A percentile compares a stretch with the other conserved stretches of the same genome.
Evolutionary conservation across 2,329 filamentous ascomycete species (phyloP).

Genomic region (Cladophialophora chaetospira): DNA sequence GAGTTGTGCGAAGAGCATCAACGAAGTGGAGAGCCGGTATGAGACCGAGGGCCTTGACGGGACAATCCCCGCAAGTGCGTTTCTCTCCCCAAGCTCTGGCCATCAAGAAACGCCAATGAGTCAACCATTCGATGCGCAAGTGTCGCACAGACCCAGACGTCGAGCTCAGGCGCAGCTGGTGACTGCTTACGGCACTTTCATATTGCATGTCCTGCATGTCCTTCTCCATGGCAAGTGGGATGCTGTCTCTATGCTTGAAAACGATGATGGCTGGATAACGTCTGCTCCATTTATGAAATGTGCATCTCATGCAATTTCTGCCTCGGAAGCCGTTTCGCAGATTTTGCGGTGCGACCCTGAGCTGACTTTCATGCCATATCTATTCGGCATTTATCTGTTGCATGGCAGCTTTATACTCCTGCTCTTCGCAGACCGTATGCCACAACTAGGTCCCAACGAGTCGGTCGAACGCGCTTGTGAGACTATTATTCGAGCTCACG

Average conservation of each 20-base stretch:
- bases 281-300: constrained; percentile 48
- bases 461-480: constrained; percentile 52
- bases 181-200: constrained; percentile 50
- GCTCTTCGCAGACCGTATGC: constrained; percentile 54
- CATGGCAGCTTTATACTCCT: constrained; percentile 55
- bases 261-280: constrained; percentile 52
- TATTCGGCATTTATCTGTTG: constrained; percentile 56
- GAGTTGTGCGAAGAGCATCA: constrained; percentile 36
- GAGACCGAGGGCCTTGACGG: constrained; percentile 33
- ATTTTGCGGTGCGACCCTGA: constrained; percentile 54
- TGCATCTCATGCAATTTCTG: constrained; percentile 49
- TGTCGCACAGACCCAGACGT: constrained; percentile 28
- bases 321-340: constrained; percentile 48
- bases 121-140: constrained; percentile 12
- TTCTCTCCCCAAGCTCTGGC: constrained; percentile 37
- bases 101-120: constrained; percentile 28
- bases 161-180: constrained; percentile 43
- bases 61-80: constrained; percentile 6
- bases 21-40: constrained; percentile 43
- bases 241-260: constrained; percentile 52
- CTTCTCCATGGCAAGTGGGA: constrained; percentile 55
- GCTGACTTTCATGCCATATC: constrained; percentile 55
- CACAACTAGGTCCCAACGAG: constrained; percentile 24
- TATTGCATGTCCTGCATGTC: constrained; percentile 53
- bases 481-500: constrained; percentile 53